These are phyloP conservation scores for Candida ascalaphidarum DNA, from an alignment of 805 yeast genomes.

Conservation along the genomic window DNA sequence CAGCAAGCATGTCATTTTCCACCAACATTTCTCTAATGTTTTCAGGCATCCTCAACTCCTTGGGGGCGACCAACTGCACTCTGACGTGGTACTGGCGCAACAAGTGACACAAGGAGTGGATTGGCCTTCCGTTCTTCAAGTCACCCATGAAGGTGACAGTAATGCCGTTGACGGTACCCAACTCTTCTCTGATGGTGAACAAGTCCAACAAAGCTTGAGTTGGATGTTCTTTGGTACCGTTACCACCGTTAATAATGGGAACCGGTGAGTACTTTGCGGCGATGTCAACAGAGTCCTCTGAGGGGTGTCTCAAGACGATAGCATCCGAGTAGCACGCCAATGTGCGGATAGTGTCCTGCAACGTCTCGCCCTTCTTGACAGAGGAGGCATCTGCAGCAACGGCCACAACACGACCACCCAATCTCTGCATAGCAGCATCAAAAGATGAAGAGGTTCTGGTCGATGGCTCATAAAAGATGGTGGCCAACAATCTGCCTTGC, in stretches of 20 bases:
- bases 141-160: slow-evolving; percentile 99
- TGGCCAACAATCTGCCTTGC: slow-evolving; percentile 84
- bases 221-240: slow-evolving; percentile 97
- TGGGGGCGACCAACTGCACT: slow-evolving; percentile 86
- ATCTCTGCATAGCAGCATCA: slow-evolving; percentile 99
- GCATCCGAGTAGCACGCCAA: slow-evolving; percentile 96
- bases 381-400: slow-evolving; percentile 84
- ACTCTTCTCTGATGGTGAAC: slow-evolving; percentile 97
- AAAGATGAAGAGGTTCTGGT: slow-evolving; percentile 95
- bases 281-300: slow-evolving; percentile 81
- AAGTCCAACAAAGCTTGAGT: slow-evolving; percentile 96
- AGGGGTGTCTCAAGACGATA: slow-evolving; percentile 93
- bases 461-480: slow-evolving; percentile 97
- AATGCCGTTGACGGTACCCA: slow-evolving; percentile 97
- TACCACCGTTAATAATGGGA: slow-evolving; percentile 96
- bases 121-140: slow-evolving; percentile 96
- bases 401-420: slow-evolving; percentile 94
- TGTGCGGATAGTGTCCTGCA: slow-evolving; percentile 93
- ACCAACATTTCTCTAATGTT: slow-evolving; percentile 59
- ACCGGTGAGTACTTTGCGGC: slow-evolving; percentile 97
- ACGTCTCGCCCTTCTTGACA: slow-evolving; percentile 95
- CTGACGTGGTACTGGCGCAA: slow-evolving; percentile 89
- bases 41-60: slow-evolving; percentile 77
- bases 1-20: slow-evolving; percentile 58
- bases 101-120: slow-evolving; percentile 88